Percentiles rank a stretch among this genome's conserved stretches.
These are phyloP conservation scores for Zygotorulaspora mrakii DNA, from an alignment of 1,139 yeast genomes.

Conservation along the genomic window DNA sequence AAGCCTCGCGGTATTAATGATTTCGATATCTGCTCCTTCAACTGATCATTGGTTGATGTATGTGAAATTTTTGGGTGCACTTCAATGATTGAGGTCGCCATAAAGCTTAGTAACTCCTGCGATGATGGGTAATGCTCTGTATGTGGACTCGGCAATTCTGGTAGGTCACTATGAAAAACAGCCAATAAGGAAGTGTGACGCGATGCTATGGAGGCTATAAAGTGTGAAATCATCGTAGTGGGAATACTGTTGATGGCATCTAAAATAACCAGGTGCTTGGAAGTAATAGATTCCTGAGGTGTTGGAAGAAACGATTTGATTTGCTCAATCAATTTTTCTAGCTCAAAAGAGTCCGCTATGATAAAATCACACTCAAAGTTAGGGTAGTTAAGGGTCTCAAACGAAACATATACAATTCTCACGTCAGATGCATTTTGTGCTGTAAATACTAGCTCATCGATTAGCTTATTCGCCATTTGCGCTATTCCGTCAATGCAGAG, in stretches of 20 bases:
- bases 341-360: conserved; percentile 41
- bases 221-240: conserved; percentile 45
- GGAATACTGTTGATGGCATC: conserved; percentile 68
- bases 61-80: conserved; percentile 43
- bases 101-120: conserved; percentile 50
- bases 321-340: conserved; percentile 31
- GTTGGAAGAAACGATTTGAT: conserved; percentile 32
- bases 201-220: conserved; percentile 52
- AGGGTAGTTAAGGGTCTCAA: conserved; percentile 57
- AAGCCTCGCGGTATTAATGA: conserved; percentile 51
- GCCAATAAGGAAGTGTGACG: conserved; percentile 58
- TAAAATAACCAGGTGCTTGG: conserved; percentile 40
- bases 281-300: conserved; percentile 14
- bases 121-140: conserved; percentile 49
- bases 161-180: conserved; percentile 49
- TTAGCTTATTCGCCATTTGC: conserved; percentile 58
- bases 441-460: conserved; percentile 54
- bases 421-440: conserved; percentile 29
- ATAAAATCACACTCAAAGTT: conserved; percentile 47
- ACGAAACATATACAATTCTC: conserved; percentile 52
- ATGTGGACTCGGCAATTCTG: conserved; percentile 40
- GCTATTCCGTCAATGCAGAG: conserved; percentile 63
- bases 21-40: conserved; percentile 42
- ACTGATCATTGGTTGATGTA: conserved; percentile 47
- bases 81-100: conserved; percentile 70